phyloP scores from a whole-genome alignment of 352 stramenopile species.

The Phytophthora europaea region DNA sequence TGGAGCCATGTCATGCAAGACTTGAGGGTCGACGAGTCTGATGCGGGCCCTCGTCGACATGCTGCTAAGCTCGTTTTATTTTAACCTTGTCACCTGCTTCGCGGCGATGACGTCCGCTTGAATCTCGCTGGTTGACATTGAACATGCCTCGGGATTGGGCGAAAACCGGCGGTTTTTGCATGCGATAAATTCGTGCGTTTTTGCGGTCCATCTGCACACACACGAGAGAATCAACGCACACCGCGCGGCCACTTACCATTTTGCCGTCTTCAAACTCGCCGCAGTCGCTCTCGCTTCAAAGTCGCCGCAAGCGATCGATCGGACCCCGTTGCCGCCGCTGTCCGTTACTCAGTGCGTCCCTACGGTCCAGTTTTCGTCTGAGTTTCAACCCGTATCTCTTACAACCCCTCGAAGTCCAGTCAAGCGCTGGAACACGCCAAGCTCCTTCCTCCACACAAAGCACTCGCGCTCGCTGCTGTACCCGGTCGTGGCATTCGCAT shows the following conservation, averaged over 20 bases:
- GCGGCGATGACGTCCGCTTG: slow-evolving; percentile 16
- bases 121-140: slow-evolving; percentile 27
- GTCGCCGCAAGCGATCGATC: not conserved
- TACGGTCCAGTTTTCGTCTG: slow-evolving; percentile 23
- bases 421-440: slow-evolving; percentile 21
- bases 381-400: slow-evolving; percentile 31
- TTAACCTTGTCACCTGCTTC: not conserved
- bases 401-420: slow-evolving; percentile 33
- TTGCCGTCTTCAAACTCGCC: slow-evolving; percentile 2
- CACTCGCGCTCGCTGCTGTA: not conserved
- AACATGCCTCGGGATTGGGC: slow-evolving; percentile 15
- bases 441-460: slow-evolving; percentile 25
- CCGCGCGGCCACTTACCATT: slow-evolving; percentile 6
- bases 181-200: slow-evolving; percentile 27
- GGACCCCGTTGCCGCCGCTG: not conserved
- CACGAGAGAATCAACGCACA: not conserved
- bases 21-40: not conserved
- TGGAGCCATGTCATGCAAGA: not conserved
- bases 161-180: slow-evolving; percentile 18
- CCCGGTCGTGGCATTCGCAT: not conserved
- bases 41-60: slow-evolving; percentile 3
- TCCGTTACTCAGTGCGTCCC: slow-evolving; percentile 5
- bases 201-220: slow-evolving; percentile 19
- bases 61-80: slow-evolving; percentile 5
- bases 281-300: not conserved